These are phyloP conservation scores for Nepenthes mirabilis DNA, from an alignment of 148 eudicot species.

Conservation along the genomic window DNA sequence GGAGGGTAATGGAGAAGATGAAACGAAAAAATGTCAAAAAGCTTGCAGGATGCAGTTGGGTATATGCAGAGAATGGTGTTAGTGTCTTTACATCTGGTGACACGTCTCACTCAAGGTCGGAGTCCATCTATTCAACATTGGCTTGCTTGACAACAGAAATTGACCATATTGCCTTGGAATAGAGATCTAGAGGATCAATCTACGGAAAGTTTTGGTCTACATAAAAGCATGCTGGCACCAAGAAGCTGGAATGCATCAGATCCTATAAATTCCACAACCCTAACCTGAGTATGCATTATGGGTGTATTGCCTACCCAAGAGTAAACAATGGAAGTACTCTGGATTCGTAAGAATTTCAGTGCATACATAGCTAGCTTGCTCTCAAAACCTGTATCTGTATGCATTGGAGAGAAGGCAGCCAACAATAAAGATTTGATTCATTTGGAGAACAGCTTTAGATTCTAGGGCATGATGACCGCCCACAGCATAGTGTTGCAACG, in stretches of 20 bases:
- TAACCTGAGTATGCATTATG: no score
- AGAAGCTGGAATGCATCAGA: conserved; percentile 1
- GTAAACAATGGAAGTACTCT: no score
- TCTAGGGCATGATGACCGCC: no score
- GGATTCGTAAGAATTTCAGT: no score
- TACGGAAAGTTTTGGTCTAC: background rate
- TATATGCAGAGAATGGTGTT: conserved; percentile 36
- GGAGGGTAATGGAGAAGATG: conserved; percentile 83
- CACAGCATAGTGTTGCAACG: no score
- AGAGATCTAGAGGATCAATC: background rate
- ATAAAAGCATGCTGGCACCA: background rate
- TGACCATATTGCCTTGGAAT: conserved; percentile 9
- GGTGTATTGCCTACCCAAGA: no score
- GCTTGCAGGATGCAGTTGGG: conserved; percentile 83
- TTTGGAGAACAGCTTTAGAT: no score
- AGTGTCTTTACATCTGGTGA: conserved; percentile 58
- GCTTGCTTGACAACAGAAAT: conserved; percentile 34
- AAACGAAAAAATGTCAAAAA: conserved; percentile 66
- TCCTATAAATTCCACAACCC: no score
- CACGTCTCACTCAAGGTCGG: conserved; percentile 34
- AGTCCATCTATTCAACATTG: conserved; percentile 37
- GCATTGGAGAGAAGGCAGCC: no score
- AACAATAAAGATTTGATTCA: no score
- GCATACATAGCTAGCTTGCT: no score
- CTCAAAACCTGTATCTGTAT: no score